Conservation (phyloP, 2,329 filamentous ascomycete genomes). For the Pseudogymnoascus destructans region DNA sequence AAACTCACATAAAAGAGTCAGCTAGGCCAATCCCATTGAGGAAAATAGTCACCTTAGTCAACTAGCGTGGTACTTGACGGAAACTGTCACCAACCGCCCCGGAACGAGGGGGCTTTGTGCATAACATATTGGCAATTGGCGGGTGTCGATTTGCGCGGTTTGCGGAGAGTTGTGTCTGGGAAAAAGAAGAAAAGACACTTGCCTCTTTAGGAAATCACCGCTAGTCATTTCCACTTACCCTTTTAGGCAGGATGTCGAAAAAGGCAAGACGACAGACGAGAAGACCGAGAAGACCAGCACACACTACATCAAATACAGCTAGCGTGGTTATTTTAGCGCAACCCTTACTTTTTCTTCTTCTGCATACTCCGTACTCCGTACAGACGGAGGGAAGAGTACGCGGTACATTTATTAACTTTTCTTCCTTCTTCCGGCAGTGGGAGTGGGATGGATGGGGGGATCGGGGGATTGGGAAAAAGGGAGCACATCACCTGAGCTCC, state of each 20-base stretch:
- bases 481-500: background rate
- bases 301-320: background rate
- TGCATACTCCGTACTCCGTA: too few relatives aligned
- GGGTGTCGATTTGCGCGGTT: background rate
- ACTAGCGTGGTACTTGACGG: background rate
- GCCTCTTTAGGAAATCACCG: background rate
- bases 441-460: background rate
- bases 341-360: background rate
- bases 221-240: background rate
- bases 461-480: background rate
- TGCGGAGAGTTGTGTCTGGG: background rate
- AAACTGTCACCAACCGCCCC: background rate
- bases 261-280: background rate
- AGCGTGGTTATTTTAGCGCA: background rate
- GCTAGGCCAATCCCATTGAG: background rate
- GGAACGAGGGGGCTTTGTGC: background rate
- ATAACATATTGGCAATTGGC: background rate
- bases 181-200: background rate
- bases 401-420: background rate
- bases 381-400: background rate
- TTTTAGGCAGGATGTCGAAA: background rate
- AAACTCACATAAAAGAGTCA: background rate
- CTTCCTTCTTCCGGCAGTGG: background rate
- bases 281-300: background rate
- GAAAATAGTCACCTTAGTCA: background rate